These are phyloP conservation scores for Yamadazyma sp. DNA, from an alignment of 805 yeast genomes.

Conservation along the genomic window DNA sequence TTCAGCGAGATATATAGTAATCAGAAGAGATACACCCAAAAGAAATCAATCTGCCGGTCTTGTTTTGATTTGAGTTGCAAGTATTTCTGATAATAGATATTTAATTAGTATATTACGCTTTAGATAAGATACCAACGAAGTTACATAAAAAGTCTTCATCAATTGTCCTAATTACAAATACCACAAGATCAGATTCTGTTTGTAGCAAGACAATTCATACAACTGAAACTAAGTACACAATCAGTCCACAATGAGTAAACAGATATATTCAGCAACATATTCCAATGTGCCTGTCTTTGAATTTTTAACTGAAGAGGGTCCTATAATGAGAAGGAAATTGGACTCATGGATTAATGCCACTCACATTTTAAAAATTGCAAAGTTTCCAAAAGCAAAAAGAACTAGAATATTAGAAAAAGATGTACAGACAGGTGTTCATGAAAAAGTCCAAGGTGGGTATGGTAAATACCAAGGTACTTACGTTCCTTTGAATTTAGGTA, in stretches of 20 bases:
- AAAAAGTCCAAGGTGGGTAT: slow-evolving; percentile 70
- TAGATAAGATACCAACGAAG: too few relatives aligned
- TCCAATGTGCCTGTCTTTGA: slow-evolving; percentile 71
- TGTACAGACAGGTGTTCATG: slow-evolving; percentile 61
- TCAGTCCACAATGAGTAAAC: slow-evolving; percentile 16
- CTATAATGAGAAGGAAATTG: slow-evolving; percentile 61
- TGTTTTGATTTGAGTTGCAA: too few relatives aligned
- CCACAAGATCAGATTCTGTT: too few relatives aligned
- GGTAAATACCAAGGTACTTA: slow-evolving; percentile 61
- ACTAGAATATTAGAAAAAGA: slow-evolving; percentile 64
- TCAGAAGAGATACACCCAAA: too few relatives aligned
- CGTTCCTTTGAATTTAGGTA: slow-evolving; percentile 41
- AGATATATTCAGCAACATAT: slow-evolving; percentile 70
- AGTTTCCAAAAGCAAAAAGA: slow-evolving; percentile 61
- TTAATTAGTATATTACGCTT: too few relatives aligned
- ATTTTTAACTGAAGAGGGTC: slow-evolving; percentile 65
- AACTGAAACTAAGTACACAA: too few relatives aligned
- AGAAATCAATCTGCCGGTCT: too few relatives aligned
- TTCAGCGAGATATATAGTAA: too few relatives aligned
- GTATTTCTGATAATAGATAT: too few relatives aligned
- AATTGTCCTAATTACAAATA: too few relatives aligned
- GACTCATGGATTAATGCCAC: slow-evolving; percentile 74
- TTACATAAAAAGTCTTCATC: too few relatives aligned
- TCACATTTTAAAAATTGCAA: slow-evolving; percentile 66
- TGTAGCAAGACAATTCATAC: too few relatives aligned